A percentile compares a stretch with the other conserved stretches of the same genome.
These are phyloP conservation scores for Phytophthora megakarya DNA, from an alignment of 352 stramenopile species.

Conservation along the genomic window DNA sequence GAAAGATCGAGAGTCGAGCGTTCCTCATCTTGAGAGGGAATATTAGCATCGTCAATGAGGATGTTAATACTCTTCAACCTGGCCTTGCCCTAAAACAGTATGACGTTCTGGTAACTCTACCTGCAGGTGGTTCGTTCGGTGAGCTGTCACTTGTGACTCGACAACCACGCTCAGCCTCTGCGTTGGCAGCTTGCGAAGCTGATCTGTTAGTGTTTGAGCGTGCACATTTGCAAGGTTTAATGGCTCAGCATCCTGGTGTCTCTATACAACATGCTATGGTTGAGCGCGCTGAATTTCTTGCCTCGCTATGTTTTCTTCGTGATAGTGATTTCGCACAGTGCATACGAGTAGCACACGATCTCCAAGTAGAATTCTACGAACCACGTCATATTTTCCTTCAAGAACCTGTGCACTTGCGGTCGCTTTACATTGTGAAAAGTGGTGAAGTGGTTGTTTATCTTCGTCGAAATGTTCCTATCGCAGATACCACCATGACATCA, in stretches of 20 bases:
- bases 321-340: constrained; percentile 68
- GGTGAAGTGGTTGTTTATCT: constrained; percentile 76
- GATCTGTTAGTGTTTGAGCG: constrained; percentile 82
- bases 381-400: constrained; percentile 67
- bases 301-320: constrained; percentile 60
- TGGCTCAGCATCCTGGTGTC: constrained; percentile 53
- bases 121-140: constrained; percentile 69
- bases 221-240: constrained; percentile 48
- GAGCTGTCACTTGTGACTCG: constrained; percentile 75
- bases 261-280: constrained; percentile 76
- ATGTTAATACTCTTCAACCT: constrained; percentile 40
- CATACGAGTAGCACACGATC: constrained; percentile 75
- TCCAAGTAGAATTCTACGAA: constrained; percentile 60
- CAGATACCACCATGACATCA: constrained; percentile 3
- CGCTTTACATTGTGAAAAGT: constrained; percentile 73
- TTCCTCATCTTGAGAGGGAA: constrained; percentile 80
- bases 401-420: constrained; percentile 48
- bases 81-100: constrained; percentile 44
- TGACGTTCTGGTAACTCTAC: constrained; percentile 72
- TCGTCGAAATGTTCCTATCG: constrained; percentile 26
- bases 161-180: constrained; percentile 70
- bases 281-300: constrained; percentile 67
- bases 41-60: constrained; percentile 83
- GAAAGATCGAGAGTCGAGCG: constrained; percentile 73
- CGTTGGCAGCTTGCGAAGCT: constrained; percentile 61